These are phyloP conservation scores for Thymus quinquecostatus DNA, from an alignment of 257 asterid species.

Conservation along the genomic window DNA sequence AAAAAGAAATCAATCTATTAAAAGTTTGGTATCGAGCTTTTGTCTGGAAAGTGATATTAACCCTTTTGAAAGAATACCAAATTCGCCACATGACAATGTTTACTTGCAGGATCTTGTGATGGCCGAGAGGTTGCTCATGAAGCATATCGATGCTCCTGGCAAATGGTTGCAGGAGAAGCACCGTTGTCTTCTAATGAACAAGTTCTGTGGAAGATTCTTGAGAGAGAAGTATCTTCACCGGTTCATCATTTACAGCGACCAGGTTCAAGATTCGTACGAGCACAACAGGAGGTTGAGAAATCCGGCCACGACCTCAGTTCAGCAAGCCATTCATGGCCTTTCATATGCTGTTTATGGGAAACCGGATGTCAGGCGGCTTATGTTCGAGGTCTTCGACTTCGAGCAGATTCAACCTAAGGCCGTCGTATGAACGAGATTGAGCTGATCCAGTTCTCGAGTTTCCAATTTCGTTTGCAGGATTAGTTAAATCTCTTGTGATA, in stretches of 20 bases:
- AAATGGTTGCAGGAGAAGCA: conserved; percentile 90
- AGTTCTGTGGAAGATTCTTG: conserved; percentile 87
- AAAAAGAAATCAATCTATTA: no score
- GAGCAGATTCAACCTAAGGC: conserved; percentile 92
- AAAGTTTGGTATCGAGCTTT: no score
- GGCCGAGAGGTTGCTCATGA: conserved; percentile 97
- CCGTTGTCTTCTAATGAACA: conserved; percentile 84
- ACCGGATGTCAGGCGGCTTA: conserved; percentile 92
- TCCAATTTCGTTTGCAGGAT: background rate
- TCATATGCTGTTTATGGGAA: conserved; percentile 86
- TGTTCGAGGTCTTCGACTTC: conserved; percentile 97
- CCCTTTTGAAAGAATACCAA: background rate
- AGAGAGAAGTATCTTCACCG: conserved; percentile 87
- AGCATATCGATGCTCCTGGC: conserved; percentile 97
- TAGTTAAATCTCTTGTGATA: background rate
- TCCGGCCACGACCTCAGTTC: conserved; percentile 96
- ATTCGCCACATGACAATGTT: background rate
- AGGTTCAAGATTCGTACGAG: conserved; percentile 85
- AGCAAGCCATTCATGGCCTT: conserved; percentile 95
- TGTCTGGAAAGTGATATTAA: no score
- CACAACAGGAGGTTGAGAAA: conserved; percentile 91
- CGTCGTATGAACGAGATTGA: conserved; percentile 27
- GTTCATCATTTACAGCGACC: conserved; percentile 77
- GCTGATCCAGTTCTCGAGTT: background rate
- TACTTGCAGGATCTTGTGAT: conserved; percentile 78